A percentile compares a stretch with the other conserved stretches of the same genome.
phyloP scores from a whole-genome alignment of 257 asterid species.

The Solanum sparsipilum region DNA sequence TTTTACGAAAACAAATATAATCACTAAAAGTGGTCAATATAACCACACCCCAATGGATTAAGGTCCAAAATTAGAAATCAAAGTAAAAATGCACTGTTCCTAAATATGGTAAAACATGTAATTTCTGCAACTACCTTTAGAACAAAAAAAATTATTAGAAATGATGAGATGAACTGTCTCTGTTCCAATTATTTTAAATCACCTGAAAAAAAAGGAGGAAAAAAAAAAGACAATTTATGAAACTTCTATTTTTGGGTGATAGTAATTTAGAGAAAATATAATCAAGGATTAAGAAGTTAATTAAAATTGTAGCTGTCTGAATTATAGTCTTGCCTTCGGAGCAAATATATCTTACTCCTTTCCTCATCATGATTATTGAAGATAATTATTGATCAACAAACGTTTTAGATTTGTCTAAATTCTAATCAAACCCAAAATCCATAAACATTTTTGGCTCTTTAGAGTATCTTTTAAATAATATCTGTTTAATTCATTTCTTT shows the following conservation, averaged over 20 bases:
- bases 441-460: background rate
- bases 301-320: background rate
- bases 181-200: background rate
- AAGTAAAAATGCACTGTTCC: background rate
- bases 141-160: background rate
- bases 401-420: background rate
- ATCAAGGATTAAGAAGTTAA: background rate
- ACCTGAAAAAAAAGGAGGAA: background rate
- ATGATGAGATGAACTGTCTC: background rate
- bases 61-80: background rate
- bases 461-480: background rate
- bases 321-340: constrained; percentile 1
- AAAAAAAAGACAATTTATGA: background rate
- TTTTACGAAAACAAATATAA: too few species aligned
- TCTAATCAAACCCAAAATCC: background rate
- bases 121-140: background rate
- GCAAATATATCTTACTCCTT: background rate
- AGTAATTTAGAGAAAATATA: background rate
- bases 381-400: background rate
- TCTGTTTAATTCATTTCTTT: too few species aligned
- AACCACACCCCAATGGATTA: background rate
- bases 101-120: background rate
- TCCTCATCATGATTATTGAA: background rate
- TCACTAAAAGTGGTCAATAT: too few species aligned
- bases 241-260: background rate